phyloP scores from a whole-genome alignment of 225 moss, liverwort and hornwort genomes.

The Polytrichum commune region DNA sequence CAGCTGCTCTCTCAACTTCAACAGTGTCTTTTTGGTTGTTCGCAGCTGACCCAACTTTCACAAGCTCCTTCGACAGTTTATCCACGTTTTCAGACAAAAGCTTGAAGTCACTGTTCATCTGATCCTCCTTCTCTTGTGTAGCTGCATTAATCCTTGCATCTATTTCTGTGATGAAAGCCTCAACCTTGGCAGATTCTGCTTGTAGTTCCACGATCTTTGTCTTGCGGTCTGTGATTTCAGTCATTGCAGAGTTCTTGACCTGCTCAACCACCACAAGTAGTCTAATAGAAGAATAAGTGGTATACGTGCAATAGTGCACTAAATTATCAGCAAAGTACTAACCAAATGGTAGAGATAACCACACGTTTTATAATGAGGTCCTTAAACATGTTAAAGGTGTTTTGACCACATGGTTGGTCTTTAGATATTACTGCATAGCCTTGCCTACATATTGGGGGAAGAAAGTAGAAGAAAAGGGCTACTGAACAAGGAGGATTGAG shows the following conservation, averaged over 20 bases:
- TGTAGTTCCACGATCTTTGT: conserved; percentile 48
- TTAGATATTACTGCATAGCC: too few relatives aligned
- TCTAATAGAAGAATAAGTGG: too few relatives aligned
- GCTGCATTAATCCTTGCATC: conserved; percentile 50
- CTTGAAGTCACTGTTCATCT: conserved; percentile 75
- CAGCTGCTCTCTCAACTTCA: conserved; percentile 63
- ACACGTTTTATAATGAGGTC: too few relatives aligned
- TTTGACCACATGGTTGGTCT: too few relatives aligned
- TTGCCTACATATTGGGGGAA: too few relatives aligned
- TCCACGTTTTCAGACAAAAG: conserved; percentile 62
- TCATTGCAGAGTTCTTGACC: conserved; percentile 62
- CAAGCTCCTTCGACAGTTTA: conserved; percentile 79
- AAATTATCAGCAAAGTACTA: too few relatives aligned
- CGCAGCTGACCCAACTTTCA: conserved; percentile 77
- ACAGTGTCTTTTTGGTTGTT: conserved; percentile 71
- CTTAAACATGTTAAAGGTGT: too few relatives aligned
- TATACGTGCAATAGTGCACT: too few relatives aligned
- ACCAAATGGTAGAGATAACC: too few relatives aligned
- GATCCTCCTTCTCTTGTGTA: conserved; percentile 71
- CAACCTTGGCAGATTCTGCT: conserved; percentile 39
- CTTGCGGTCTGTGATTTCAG: conserved; percentile 47
- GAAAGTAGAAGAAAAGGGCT: not conserved
- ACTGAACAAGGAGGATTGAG: not conserved
- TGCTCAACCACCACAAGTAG: conserved; percentile 31
- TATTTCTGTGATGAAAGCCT: conserved; percentile 49